phyloP scores from a whole-genome alignment of 768 basidiomycete genomes.

The Hydnomerulius pinastri region DNA sequence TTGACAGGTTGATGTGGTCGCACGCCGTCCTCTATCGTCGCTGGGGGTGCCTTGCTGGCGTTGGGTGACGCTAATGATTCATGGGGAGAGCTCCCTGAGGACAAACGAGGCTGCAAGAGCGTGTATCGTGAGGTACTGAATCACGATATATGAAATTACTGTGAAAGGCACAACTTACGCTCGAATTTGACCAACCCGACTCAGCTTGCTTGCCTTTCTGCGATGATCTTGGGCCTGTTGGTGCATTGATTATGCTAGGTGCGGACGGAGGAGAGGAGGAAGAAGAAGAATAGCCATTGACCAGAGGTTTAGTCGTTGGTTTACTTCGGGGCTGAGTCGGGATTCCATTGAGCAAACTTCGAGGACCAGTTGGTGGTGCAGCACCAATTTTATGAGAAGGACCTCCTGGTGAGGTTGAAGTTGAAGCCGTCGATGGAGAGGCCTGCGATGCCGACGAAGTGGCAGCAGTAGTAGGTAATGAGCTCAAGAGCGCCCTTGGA shows the following conservation, averaged over 20 bases:
- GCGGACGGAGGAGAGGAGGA: conserved; percentile 27
- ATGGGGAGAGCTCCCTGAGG: conserved; percentile 15
- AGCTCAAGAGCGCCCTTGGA: conserved; percentile 65
- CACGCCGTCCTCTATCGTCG: conserved; percentile 33
- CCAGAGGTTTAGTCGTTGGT: conserved; percentile 40
- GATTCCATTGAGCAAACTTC: conserved; percentile 51
- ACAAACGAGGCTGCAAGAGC: conserved; percentile 15
- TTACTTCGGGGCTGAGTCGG: conserved; percentile 26
- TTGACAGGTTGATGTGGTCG: conserved; percentile 33
- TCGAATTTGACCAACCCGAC: conserved; percentile 35
- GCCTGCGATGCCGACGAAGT: conserved; percentile 27
- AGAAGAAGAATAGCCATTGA: conserved; percentile 42
- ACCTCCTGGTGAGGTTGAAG: conserved; percentile 32
- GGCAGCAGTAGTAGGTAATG: conserved; percentile 37
- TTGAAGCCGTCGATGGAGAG: conserved; percentile 35
- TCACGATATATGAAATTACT: neutral
- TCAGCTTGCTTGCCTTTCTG: conserved; percentile 48
- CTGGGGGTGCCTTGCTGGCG: conserved; percentile 16
- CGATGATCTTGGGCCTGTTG: conserved; percentile 34
- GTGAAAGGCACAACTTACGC: conserved; percentile 27
- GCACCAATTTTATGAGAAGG: conserved; percentile 48
- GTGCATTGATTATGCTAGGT: conserved; percentile 26
- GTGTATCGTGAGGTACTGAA: conserved; percentile 6
- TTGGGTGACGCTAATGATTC: conserved; percentile 11
- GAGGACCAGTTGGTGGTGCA: conserved; percentile 65